These are phyloP conservation scores for Ceratocystis lukuohia DNA, from an alignment of 2,329 filamentous ascomycete species.

Conservation along the genomic window DNA sequence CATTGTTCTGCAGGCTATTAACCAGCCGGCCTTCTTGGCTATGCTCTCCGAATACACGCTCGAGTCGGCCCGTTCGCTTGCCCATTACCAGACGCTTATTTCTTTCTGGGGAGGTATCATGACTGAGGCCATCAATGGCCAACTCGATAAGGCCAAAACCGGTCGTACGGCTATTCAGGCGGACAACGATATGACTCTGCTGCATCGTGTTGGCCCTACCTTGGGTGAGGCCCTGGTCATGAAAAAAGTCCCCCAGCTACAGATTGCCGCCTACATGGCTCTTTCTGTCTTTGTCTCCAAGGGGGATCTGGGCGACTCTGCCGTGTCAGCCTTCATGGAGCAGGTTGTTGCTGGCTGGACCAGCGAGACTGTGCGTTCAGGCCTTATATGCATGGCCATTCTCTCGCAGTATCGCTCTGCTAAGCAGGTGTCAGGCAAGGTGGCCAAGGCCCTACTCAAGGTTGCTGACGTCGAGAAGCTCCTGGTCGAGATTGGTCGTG, in stretches of 20 bases:
- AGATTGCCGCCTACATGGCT: slow-evolving; percentile 84
- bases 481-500: slow-evolving; percentile 47
- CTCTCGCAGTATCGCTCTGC: slow-evolving; percentile 67
- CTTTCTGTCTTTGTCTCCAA: slow-evolving; percentile 76
- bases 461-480: slow-evolving; percentile 45
- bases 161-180: slow-evolving; percentile 63
- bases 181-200: slow-evolving; percentile 67
- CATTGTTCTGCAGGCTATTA: slow-evolving; percentile 70
- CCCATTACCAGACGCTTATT: slow-evolving; percentile 63
- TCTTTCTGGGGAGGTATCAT: slow-evolving; percentile 86
- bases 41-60: slow-evolving; percentile 68
- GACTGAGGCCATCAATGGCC: slow-evolving; percentile 71
- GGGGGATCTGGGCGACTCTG: slow-evolving; percentile 60
- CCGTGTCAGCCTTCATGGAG: slow-evolving; percentile 81
- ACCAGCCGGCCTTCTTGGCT: slow-evolving; percentile 62
- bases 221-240: slow-evolving; percentile 67
- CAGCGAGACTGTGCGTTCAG: slow-evolving; percentile 55
- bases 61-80: slow-evolving; percentile 54
- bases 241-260: slow-evolving; percentile 62
- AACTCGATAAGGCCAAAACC: slow-evolving; percentile 64
- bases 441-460: slow-evolving; percentile 56
- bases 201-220: slow-evolving; percentile 52
- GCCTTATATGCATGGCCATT: slow-evolving; percentile 66
- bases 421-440: slow-evolving; percentile 53
- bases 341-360: slow-evolving; percentile 69